These are phyloP conservation scores for Dictyostelium citrinum DNA, from an alignment of 78 protist genomes.

Conservation along the genomic window DNA sequence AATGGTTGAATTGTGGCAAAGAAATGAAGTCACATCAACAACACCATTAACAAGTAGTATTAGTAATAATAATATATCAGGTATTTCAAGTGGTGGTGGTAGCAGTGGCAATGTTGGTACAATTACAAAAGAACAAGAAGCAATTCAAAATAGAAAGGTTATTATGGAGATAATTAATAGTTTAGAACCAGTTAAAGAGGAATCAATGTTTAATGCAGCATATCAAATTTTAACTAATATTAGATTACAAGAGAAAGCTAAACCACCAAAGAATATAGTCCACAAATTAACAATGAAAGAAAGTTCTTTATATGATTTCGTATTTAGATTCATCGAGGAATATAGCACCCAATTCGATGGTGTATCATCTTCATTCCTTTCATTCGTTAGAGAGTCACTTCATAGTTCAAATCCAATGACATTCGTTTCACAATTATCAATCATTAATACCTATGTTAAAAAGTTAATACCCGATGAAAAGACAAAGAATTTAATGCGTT, in stretches of 20 bases:
- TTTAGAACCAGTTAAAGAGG: conserved; percentile 60
- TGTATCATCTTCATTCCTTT: conserved; percentile 4
- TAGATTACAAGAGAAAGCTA: conserved; percentile 30
- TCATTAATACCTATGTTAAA: conserved; percentile 23
- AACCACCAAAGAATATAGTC: conserved; percentile 6
- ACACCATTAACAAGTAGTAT: background rate
- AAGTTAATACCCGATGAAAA: conserved; percentile 33
- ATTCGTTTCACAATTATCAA: conserved; percentile 47
- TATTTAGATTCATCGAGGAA: conserved; percentile 37
- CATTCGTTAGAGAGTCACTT: conserved; percentile 29
- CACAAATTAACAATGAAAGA: conserved; percentile 59
- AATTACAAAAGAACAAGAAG: background rate
- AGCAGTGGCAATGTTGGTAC: background rate
- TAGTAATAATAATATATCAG: background rate
- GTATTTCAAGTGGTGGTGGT: background rate
- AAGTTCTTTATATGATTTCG: conserved; percentile 54
- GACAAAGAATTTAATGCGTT: conserved; percentile 13
- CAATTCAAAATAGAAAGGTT: conserved; percentile 11
- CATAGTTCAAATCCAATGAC: conserved; percentile 62
- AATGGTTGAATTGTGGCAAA: conserved; percentile 62
- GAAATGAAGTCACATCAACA: background rate
- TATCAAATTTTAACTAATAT: conserved; percentile 17
- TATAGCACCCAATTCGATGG: conserved; percentile 34
- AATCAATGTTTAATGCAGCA: conserved; percentile 12
- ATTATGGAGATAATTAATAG: conserved; percentile 65